These are phyloP conservation scores for Omphalea diandra DNA, from an alignment of 441 rosid species.

Conservation along the genomic window DNA sequence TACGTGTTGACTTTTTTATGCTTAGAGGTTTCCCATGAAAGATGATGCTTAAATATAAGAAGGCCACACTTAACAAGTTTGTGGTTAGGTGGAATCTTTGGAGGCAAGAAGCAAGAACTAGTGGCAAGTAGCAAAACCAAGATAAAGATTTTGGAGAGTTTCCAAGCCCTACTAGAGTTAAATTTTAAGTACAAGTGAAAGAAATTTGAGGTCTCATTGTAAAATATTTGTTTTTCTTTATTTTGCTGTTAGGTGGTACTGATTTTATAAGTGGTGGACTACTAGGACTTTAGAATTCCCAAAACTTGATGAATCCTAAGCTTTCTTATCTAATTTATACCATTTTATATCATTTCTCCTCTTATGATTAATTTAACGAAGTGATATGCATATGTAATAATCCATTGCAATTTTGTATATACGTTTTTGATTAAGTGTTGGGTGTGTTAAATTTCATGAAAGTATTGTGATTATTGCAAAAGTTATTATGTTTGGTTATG, in stretches of 20 bases:
- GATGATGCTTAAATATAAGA: too few relatives aligned
- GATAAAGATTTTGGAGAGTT: constrained; percentile 70
- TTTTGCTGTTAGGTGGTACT: constrained; percentile 9
- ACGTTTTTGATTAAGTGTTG: background rate
- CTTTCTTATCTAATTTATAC: background rate
- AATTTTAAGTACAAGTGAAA: constrained; percentile 59
- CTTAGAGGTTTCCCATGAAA: too few relatives aligned
- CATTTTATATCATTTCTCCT: background rate
- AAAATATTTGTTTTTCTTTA: background rate
- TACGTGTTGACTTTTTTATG: too few relatives aligned
- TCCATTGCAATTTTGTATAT: background rate
- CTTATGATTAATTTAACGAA: background rate
- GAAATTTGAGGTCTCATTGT: background rate
- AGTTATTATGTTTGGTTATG: too few relatives aligned
- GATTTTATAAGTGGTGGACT: background rate
- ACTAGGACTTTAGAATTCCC: constrained; percentile 6
- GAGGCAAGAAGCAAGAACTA: constrained; percentile 50
- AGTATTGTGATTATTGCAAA: background rate
- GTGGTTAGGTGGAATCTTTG: constrained; percentile 57
- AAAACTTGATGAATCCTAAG: background rate
- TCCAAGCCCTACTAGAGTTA: constrained; percentile 77
- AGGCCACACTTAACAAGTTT: too few relatives aligned
- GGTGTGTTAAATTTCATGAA: background rate
- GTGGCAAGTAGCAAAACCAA: constrained; percentile 40
- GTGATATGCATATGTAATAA: background rate